Evolutionary conservation across 2,329 filamentous ascomycete genomes (phyloP).

Genomic region (Microsporum ferrugineum): DNA sequence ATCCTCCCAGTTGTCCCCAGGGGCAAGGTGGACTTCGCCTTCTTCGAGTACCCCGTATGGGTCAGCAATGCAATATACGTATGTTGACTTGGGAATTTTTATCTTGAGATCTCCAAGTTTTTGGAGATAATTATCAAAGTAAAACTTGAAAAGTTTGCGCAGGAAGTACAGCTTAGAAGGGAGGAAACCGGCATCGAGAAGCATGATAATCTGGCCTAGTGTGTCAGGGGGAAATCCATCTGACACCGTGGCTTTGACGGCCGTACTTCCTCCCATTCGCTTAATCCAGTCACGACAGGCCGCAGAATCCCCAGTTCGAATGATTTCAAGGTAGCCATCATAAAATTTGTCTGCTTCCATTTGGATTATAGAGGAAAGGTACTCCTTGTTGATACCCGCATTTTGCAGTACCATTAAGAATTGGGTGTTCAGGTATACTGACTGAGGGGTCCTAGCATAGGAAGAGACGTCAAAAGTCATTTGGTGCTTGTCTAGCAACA

Average conservation of each 20-base stretch:
- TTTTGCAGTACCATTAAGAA: constrained; percentile 47
- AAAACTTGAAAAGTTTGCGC: constrained; percentile 28
- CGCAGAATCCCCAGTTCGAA: constrained; percentile 22
- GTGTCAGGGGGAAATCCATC: constrained; percentile 29
- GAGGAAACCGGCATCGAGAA: constrained; percentile 38
- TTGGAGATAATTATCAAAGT: constrained; percentile 32
- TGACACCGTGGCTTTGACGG: constrained; percentile 12
- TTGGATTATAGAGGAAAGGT: constrained; percentile 35
- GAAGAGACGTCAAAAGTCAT: constrained; percentile 48
- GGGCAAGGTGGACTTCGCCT: constrained; percentile 45
- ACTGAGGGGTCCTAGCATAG: constrained; percentile 34
- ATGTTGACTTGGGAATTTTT: constrained; percentile 41
- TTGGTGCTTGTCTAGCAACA: constrained; percentile 30
- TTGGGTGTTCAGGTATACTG: constrained; percentile 41
- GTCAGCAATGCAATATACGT: constrained; percentile 47
- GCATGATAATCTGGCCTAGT: constrained; percentile 26
- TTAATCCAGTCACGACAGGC: constrained; percentile 23
- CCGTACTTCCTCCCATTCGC: background rate
- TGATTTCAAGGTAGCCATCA: constrained; percentile 28
- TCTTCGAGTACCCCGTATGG: constrained; percentile 41
- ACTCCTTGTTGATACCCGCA: constrained; percentile 35
- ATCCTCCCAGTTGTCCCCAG: constrained; percentile 38
- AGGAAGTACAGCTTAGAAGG: constrained; percentile 34
- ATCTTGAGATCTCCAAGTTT: constrained; percentile 40
- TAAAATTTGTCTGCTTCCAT: constrained; percentile 27